Conservation (phyloP, 1,139 yeast genomes). For the Neolecta irregularis region DNA sequence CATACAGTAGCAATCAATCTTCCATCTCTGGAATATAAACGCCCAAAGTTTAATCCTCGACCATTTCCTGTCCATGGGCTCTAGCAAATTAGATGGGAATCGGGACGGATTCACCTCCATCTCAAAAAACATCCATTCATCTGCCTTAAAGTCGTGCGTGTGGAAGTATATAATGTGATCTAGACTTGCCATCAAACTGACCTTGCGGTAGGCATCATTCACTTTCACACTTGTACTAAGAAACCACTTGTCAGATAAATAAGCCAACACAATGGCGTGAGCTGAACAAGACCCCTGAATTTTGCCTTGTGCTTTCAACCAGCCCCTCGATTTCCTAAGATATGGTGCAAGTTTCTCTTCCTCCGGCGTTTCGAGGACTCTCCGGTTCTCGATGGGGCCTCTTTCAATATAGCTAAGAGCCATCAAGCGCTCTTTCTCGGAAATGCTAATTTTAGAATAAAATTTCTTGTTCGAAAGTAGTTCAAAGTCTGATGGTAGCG, state of each 20-base stretch:
- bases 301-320: slow-evolving; percentile 30
- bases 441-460: no score
- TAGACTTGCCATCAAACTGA: slow-evolving; percentile 42
- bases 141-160: slow-evolving; percentile 31
- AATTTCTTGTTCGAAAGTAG: slow-evolving; percentile 1
- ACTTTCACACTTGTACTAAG: slow-evolving; percentile 36
- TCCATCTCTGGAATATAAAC: slow-evolving; percentile 38
- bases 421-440: slow-evolving; percentile 1
- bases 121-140: slow-evolving; percentile 40
- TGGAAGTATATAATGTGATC: slow-evolving; percentile 41
- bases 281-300: slow-evolving; percentile 25
- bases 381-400: slow-evolving; percentile 7
- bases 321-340: slow-evolving; percentile 28
- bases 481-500: slow-evolving; percentile 7
- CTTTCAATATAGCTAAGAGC: slow-evolving; percentile 1
- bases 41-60: slow-evolving; percentile 44
- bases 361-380: slow-evolving; percentile 5
- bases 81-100: no score
- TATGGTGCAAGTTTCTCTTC: slow-evolving; percentile 4
- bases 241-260: slow-evolving; percentile 45
- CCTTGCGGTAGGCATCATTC: slow-evolving; percentile 29
- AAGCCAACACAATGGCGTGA: slow-evolving; percentile 47
- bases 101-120: slow-evolving; percentile 8
- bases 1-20: slow-evolving; percentile 46
- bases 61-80: slow-evolving; percentile 39